Base-by-base conservation (phyloP, 331 rosid species). In the Quercus phellos region DNA sequence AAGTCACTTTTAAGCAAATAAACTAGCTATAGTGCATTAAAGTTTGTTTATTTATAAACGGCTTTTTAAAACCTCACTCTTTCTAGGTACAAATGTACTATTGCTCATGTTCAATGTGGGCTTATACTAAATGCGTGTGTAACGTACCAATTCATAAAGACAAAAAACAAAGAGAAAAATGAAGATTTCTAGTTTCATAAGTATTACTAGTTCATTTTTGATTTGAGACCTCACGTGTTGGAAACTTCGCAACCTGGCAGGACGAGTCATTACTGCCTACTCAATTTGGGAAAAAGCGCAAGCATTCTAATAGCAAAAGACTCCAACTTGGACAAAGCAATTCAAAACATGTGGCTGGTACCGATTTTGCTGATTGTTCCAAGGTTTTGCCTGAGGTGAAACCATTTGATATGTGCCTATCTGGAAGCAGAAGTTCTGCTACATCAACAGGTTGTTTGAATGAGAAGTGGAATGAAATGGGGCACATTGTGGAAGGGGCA, bases 341-440 rank as follows among this genome's bases (percentile, higher is more conserved):
- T 74, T 34, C 59, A 18, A 69, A 51, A 38, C 9, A 77, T 76
- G 76, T 13, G 19, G 3, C 6, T 4, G 34, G 60, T 51, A 17
- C 4, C 5, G 24, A 43, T 43, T 60, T 71, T 18, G 60, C 42
- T 0, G 74, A 69, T 74, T 34, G 55, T 43, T 68, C 78, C 0
- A 11, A 67, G 73, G 58, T 50, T 21, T 81, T 46, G 19, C 74
- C 70, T 19, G 5, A 9, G 70, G 51, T 68, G 50, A 35, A 84
- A 75, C 84, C 83, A 1, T 89, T 53, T 79, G 86, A 90, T 55
- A 89, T 92, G 29, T 90, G 96, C 79, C 69, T 16, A 17, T 2
- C 1, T 9, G 61, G 77, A 18, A 67, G 51, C 35, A 68, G 72
- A 76, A 79, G 60, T 29, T 16, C 51, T 35, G 29, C n/a, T 54